phyloP scores from a whole-genome alignment of 179 eudicot species.

The Amaranthus tricolor region DNA sequence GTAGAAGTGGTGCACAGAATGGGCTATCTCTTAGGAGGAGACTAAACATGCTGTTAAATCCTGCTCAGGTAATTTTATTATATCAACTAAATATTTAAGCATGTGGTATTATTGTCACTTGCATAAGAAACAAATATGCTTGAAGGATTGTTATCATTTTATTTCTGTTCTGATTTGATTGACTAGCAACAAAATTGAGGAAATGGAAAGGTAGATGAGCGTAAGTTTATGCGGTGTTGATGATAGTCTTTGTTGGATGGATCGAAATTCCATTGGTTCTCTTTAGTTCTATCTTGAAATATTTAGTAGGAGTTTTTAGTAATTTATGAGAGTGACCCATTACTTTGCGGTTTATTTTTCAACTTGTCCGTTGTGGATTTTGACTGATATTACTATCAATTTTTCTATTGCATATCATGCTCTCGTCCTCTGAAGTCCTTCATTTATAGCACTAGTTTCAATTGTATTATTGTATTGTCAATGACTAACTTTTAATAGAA shows the following conservation, averaged over 20 bases:
- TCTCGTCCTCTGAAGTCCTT: background rate
- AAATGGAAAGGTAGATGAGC: background rate
- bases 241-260: background rate
- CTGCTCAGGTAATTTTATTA: slow-evolving; percentile 58
- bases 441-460: background rate
- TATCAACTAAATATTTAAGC: background rate
- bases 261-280: background rate
- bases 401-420: too few relatives aligned
- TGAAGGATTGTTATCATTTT: background rate
- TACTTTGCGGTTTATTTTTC: background rate
- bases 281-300: background rate
- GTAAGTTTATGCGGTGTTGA: background rate
- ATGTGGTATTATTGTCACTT: too few relatives aligned
- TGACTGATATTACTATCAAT: background rate
- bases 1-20: slow-evolving; percentile 83
- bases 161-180: background rate
- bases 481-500: background rate
- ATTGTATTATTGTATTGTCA: background rate
- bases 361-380: background rate
- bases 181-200: background rate
- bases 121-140: background rate
- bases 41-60: slow-evolving; percentile 77
- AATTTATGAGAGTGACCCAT: background rate
- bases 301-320: background rate
- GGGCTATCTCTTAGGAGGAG: slow-evolving; percentile 73